Base-by-base conservation (phyloP, 192 early-diverging fungal genomes). In the Gryganskiella cystojenkinii region DNA sequence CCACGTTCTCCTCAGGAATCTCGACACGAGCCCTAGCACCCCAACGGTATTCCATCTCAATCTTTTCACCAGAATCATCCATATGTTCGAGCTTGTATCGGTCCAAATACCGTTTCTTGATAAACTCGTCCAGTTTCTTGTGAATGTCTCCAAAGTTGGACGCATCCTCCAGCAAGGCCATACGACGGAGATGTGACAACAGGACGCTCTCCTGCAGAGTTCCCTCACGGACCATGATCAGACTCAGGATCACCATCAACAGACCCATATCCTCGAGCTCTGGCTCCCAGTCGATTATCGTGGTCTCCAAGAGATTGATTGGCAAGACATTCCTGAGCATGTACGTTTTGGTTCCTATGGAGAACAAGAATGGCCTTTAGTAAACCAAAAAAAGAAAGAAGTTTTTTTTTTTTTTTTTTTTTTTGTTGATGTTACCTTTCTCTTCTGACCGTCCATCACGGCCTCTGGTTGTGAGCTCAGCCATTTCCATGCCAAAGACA, bases 401-500 rank as follows among this genome's bases (percentile, higher is more conserved):
- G n/a, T n/a, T n/a, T n/a, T n/a, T n/a, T n/a, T n/a, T n/a, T n/a
- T n/a, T n/a, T n/a, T n/a, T n/a, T n/a, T 66, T 61, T 52, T 37
- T 45, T 53, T 17, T 24, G 34, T 4, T 11, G 44, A 31, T 46
- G 37, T 42, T 71, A 79, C 79, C 73, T 59, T 69, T 70, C 42
- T 78, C 74, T 2, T 8, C 47, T 3, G 46, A 20, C 24, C 64
- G 52, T 33, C 67, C 67, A 22, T 33, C 43, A 14, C 74, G 65
- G 17, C 85, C 80, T 56, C 57, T 79, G 10, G 67, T 49, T 1
- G 84, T 83, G 22, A 91, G 65, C 54, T 89, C 88, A 8, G 64
- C 82, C 70, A 92, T 24, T 33, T 88, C 86, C 83, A 92, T 86
- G 9, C 91, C 91, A 84, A 91, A 90, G 14, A 86, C 68, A 20